Evolutionary conservation across 2,329 filamentous ascomycete species (phyloP).

Genomic region (Neophaeococcomyces mojaviensis): DNA sequence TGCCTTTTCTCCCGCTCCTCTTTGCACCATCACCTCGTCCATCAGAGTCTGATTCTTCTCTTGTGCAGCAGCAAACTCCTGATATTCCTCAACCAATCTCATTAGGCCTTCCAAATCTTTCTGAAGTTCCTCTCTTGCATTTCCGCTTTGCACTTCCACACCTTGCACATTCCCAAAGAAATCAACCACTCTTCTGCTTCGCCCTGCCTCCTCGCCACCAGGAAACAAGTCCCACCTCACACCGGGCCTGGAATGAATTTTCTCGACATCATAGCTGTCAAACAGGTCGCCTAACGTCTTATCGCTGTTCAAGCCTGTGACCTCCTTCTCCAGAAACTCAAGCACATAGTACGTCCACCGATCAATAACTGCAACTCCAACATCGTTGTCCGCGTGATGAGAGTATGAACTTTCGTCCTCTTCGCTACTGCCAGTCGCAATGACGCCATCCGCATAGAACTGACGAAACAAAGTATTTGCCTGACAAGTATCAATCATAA

Average conservation of each 20-base stretch:
- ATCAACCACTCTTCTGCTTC: slow-evolving; percentile 79
- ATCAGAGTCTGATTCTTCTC: slow-evolving; percentile 19
- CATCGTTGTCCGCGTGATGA: slow-evolving; percentile 95
- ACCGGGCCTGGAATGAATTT: slow-evolving; percentile 89
- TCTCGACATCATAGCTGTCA: slow-evolving; percentile 87
- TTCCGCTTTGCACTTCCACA: slow-evolving; percentile 71
- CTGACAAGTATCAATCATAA: slow-evolving; percentile 99
- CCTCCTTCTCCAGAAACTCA: slow-evolving; percentile 87
- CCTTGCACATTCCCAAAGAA: slow-evolving; percentile 99
- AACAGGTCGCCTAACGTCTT: slow-evolving; percentile 90
- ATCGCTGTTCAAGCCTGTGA: slow-evolving; percentile 77
- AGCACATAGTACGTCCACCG: slow-evolving; percentile 98
- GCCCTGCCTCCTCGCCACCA: slow-evolving; percentile 68
- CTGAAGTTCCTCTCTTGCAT: slow-evolving; percentile 47
- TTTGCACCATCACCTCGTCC: slow-evolving; percentile 9
- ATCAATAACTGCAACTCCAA: slow-evolving; percentile 96
- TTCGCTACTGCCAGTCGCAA: slow-evolving; percentile 92
- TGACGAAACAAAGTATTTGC: slow-evolving; percentile 99
- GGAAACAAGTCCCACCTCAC: slow-evolving; percentile 92
- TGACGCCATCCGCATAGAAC: slow-evolving; percentile 96
- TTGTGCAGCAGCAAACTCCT: slow-evolving; percentile 16
- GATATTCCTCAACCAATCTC: slow-evolving; percentile 47
- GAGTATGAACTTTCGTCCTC: slow-evolving; percentile 95
- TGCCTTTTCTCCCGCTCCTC: slow-evolving; percentile 8
- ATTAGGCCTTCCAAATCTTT: slow-evolving; percentile 67